phyloP scores from a whole-genome alignment of 2,329 filamentous ascomycete genomes.

The Paramyrothecium sp. region DNA sequence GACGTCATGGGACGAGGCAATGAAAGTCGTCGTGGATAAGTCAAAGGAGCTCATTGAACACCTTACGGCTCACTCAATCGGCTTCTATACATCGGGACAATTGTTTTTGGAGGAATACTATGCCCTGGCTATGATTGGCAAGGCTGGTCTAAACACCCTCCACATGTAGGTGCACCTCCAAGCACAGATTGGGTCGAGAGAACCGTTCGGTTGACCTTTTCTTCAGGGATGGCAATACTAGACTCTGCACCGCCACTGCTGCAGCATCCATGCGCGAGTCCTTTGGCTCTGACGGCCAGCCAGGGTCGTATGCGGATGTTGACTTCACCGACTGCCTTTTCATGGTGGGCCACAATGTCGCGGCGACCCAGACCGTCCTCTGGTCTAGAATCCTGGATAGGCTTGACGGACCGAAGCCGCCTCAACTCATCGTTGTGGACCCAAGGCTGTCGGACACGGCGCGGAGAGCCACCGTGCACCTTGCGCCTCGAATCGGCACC shows the following conservation, averaged over 20 bases:
- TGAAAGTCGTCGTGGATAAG: constrained; percentile 27
- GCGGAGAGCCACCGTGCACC: constrained; percentile 29
- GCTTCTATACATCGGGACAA: constrained; percentile 35
- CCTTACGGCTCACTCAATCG: constrained; percentile 33
- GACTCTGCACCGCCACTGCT: constrained; percentile 35
- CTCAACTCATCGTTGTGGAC: constrained; percentile 32
- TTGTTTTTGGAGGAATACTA: constrained; percentile 37
- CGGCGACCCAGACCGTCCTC: constrained; percentile 33
- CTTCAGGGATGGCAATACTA: constrained; percentile 34
- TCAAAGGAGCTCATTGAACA: constrained; percentile 17
- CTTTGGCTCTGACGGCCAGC: constrained; percentile 34
- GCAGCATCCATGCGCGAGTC: constrained; percentile 35
- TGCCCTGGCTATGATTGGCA: constrained; percentile 33
- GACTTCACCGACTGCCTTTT: constrained; percentile 34
- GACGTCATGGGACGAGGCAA: constrained; percentile 35
- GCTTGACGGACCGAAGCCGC: constrained; percentile 29
- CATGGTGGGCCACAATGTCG: constrained; percentile 34
- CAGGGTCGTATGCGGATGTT: constrained; percentile 32
- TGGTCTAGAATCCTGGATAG: constrained; percentile 33
- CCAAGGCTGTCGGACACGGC: constrained; percentile 30
- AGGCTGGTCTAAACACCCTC: constrained; percentile 33
- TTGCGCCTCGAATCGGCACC: constrained; percentile 30
- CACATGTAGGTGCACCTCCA: constrained; percentile 25
- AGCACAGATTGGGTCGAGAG: too few species aligned
- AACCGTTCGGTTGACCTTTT: not conserved